Percentiles rank a stretch among this genome's conserved stretches.
These are phyloP conservation scores for Rhizopogon vinicolor DNA, from an alignment of 768 basidiomycete species.

Conservation along the genomic window DNA sequence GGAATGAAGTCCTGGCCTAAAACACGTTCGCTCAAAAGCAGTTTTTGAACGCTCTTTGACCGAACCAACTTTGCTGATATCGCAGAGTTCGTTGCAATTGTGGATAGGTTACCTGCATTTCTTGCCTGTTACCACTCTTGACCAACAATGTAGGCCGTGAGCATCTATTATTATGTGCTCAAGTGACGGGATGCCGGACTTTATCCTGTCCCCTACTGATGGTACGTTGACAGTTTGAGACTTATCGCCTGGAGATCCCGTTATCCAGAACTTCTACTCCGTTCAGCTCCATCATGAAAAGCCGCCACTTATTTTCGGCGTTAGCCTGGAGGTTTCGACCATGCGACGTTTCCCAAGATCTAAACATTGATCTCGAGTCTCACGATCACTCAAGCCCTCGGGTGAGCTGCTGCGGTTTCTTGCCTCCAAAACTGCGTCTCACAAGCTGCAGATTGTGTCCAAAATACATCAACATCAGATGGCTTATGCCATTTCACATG, in stretches of 20 bases:
- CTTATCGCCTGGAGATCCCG: slow-evolving; percentile 49
- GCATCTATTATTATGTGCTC: slow-evolving; percentile 27
- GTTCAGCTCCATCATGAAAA: slow-evolving; percentile 10
- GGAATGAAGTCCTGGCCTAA: too few relatives aligned
- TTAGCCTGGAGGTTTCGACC: slow-evolving; percentile 55
- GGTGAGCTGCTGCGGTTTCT: slow-evolving; percentile 32
- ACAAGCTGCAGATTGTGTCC: slow-evolving; percentile 47
- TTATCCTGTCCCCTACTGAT: slow-evolving; percentile 23
- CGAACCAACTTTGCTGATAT: too few relatives aligned
- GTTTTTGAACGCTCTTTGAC: too few relatives aligned
- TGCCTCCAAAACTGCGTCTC: background rate
- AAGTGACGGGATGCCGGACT: slow-evolving; percentile 18
- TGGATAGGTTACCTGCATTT: slow-evolving; percentile 24
- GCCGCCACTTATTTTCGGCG: slow-evolving; percentile 43
- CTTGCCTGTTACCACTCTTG: slow-evolving; percentile 28
- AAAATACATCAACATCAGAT: slow-evolving; percentile 30
- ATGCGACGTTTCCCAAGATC: slow-evolving; percentile 26
- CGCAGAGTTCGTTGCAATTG: slow-evolving; percentile 17
- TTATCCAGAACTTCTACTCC: slow-evolving; percentile 31
- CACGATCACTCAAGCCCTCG: slow-evolving; percentile 49
- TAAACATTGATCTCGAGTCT: slow-evolving; percentile 33
- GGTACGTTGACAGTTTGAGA: slow-evolving; percentile 13
- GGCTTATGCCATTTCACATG: slow-evolving; percentile 36
- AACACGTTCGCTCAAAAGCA: too few relatives aligned
- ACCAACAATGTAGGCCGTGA: slow-evolving; percentile 27